A percentile compares a stretch with the other conserved stretches of the same genome.
These are phyloP conservation scores for Heritiera fomes DNA, from an alignment of 345 rosid species.

Conservation along the genomic window DNA sequence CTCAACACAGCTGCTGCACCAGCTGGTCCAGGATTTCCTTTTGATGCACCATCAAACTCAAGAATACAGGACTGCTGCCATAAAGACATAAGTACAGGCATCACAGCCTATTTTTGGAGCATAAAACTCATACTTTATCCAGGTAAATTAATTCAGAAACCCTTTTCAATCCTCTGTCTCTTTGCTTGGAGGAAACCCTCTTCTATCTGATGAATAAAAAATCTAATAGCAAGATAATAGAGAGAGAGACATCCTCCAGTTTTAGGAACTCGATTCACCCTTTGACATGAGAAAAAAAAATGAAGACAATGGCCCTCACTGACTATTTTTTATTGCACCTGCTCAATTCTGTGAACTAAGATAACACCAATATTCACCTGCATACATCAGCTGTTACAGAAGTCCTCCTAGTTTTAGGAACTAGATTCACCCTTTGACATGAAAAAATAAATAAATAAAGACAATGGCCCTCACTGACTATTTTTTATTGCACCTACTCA, in stretches of 20 bases:
- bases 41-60: slow-evolving; percentile 93
- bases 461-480: too few species aligned
- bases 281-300: too few species aligned
- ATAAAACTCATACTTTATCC: neutral
- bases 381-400: too few species aligned
- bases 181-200: neutral
- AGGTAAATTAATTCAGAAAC: slow-evolving; percentile 1
- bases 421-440: too few species aligned
- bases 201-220: neutral
- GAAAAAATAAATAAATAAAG: too few species aligned
- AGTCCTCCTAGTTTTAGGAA: too few species aligned
- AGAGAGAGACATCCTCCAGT: neutral
- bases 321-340: too few species aligned
- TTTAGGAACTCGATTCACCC: slow-evolving; percentile 2
- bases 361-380: too few species aligned
- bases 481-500: too few species aligned
- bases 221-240: neutral
- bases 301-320: too few species aligned
- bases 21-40: slow-evolving; percentile 91
- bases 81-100: slow-evolving; percentile 15
- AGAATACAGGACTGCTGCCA: slow-evolving; percentile 64
- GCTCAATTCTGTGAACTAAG: too few species aligned
- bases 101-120: neutral
- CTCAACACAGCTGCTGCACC: slow-evolving; percentile 91
- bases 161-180: neutral